Evolutionary conservation across 371 early-diverging fungal species (phyloP), one percentile per base, ranked within the genome.

Genomic region (Apophysomyces ossiformis): DNA sequence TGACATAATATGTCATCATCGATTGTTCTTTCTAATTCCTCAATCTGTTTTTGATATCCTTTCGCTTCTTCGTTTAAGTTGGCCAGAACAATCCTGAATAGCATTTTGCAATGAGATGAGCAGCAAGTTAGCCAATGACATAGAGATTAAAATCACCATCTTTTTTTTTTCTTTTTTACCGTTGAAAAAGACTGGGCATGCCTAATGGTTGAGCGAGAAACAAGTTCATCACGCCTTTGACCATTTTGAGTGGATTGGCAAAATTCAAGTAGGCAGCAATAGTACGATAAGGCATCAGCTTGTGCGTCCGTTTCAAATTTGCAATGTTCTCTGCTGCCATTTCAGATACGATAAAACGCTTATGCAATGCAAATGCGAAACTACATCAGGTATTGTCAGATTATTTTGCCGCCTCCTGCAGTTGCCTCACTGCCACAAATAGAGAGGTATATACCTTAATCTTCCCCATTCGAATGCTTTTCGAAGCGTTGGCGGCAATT

Each of bases 381-480:
- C 85, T 86, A 65, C 47, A 45, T 12, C 57, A 63, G 47, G 46
- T 9, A 58, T 39, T 43, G 46, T 45, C 16, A 45, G 46, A 6
- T 13, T 45, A 5, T 13, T 45, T 45, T 13, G 12, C 16, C 1
- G 32, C 32, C 32, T 26, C 32, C 32, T 45, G 47, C 43, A 60
- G 37, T n/a, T 56, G 16, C 13, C 41, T 11, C 32, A 1, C 7
- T 0, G 8, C 13, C 2, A 1, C 2, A 26, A 26, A 26, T 26
- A 26, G 32, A 26, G 32, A 26, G 32, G 32, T 26, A 37, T 63
- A 69, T 76, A 81, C 81, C 76, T 81, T 66, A 87, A 85, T 66
- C 85, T 76, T 11, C 86, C 88, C 88, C 86, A 88, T 62, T 88
- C 87, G 66, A 90, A 77, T 1, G 85, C 81, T 13, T 80, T 80